Base-by-base conservation (phyloP, 208 protist species). In the Leishmania aethiopica region DNA sequence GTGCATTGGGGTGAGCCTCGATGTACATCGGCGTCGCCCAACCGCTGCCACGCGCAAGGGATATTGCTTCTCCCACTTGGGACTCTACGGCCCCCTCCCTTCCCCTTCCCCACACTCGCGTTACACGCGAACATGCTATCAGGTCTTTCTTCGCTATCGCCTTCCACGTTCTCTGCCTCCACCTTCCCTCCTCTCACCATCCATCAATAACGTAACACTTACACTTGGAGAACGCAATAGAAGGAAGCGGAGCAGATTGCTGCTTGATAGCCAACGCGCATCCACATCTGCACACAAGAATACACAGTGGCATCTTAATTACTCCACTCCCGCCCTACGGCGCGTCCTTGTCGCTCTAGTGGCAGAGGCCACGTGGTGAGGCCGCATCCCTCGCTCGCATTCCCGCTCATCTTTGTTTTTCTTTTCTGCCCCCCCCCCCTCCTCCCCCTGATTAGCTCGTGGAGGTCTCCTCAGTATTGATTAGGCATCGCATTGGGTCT, bases 141-240 rank as follows among this genome's bases (percentile, higher is more conserved):
- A n/a, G 37, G 40, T 45, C 40, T 15, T 72, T 47, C 67, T 72
- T 72, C 40, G 7, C 22, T 47, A n/a, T 45, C 4, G 37, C 3
- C 67, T 17, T 72, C 40, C 40, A 72, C 67, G 7, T 15, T 25
- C 15, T 8, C 67, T 72, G 64, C 53, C 25, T 53, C 35, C 42
- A 57, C 40, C 51, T 37, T 72, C 45, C 73, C 45, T 53, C 49
- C 66, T 51, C 78, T 3, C 35, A 28, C 25, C 49, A 64, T 62
- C 13, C 47, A 35, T 42, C 13, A 28, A 19, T 49, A 72, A 49
- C 67, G 22, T 22, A 28, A 5, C 32, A 49, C 10, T 79, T 28
- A 1, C 45, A 55, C 53, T 66, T 28, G 60, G 55, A 80, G 64
- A 80, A 80, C 32, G 22, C 67, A 74, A 74, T 10, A 71, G 70